Conservation (phyloP, 305 asterid species). For the Ajuga reptans region DNA sequence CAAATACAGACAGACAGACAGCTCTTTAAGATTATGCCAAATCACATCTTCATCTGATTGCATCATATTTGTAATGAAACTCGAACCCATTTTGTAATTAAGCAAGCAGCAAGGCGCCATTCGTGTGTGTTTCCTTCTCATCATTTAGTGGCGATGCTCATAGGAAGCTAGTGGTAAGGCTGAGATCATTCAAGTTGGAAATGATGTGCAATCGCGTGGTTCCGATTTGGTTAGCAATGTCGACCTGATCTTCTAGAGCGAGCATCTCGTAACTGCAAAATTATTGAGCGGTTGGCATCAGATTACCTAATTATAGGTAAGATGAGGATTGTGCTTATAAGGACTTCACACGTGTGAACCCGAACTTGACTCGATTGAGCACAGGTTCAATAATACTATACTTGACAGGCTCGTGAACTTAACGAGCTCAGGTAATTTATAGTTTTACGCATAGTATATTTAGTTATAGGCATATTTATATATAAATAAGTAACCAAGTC, state of each 20-base stretch:
- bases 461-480: too few species aligned
- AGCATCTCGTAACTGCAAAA: slow-evolving; percentile 81
- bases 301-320: background rate
- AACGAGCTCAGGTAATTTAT: too few species aligned
- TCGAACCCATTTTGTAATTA: background rate
- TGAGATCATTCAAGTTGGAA: slow-evolving; percentile 76
- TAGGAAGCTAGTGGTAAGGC: slow-evolving; percentile 73
- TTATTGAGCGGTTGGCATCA: background rate
- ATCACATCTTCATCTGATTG: too few species aligned
- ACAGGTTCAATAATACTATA: too few species aligned
- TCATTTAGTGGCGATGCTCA: slow-evolving; percentile 37
- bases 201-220: slow-evolving; percentile 75
- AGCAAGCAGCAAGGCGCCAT: background rate
- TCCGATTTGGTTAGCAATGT: slow-evolving; percentile 78
- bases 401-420: too few species aligned
- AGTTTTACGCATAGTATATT: too few species aligned
- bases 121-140: background rate
- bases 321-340: background rate
- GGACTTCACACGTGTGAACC: too few species aligned
- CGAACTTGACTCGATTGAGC: too few species aligned
- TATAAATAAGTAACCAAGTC: too few species aligned
- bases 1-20: too few species aligned
- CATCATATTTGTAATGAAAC: too few species aligned
- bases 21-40: too few species aligned
- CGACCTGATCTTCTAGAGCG: slow-evolving; percentile 70